Evolutionary conservation across 805 yeast genomes (phyloP).

Genomic region (Barnettozyma pratensis): DNA sequence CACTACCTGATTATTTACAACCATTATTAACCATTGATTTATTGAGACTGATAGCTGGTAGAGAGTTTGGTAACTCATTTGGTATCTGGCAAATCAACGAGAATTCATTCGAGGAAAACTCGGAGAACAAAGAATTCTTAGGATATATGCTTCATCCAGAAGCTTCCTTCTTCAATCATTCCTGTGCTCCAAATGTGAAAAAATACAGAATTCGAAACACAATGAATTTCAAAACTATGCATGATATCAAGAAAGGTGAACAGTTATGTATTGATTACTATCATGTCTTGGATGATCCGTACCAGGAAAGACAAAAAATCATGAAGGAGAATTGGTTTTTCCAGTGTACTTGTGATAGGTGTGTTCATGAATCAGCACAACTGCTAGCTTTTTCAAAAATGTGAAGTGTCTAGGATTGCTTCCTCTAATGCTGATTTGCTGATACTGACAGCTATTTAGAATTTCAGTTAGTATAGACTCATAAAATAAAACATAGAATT

Average conservation of each 20-base stretch:
- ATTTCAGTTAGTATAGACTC: conserved; percentile 5
- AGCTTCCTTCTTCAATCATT: conserved; percentile 65
- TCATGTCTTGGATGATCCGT: conserved; percentile 38
- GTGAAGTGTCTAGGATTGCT: conserved; percentile 33
- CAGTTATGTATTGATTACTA: conserved; percentile 61
- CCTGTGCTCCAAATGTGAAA: conserved; percentile 51
- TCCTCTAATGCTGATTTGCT: conserved; percentile 38
- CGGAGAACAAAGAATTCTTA: conserved; percentile 47
- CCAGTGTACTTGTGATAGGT: conserved; percentile 46
- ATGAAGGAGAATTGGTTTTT: conserved; percentile 56
- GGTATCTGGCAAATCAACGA: conserved; percentile 55
- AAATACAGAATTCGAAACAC: conserved; percentile 37
- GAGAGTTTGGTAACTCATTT: conserved; percentile 62
- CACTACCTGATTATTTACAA: conserved; percentile 33
- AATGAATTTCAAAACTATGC: conserved; percentile 38
- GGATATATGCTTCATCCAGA: conserved; percentile 59
- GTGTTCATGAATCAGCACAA: conserved; percentile 26
- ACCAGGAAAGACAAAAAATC: conserved; percentile 35
- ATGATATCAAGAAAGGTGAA: conserved; percentile 36
- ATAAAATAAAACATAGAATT: not conserved
- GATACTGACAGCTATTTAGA: conserved; percentile 25
- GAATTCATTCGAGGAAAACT: conserved; percentile 20
- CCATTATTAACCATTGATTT: conserved; percentile 31
- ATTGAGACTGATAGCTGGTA: conserved; percentile 47
- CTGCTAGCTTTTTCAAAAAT: conserved; percentile 18